phyloP scores from a whole-genome alignment of 371 early-diverging fungal genomes.

The Zancudomyces culisetae region DNA sequence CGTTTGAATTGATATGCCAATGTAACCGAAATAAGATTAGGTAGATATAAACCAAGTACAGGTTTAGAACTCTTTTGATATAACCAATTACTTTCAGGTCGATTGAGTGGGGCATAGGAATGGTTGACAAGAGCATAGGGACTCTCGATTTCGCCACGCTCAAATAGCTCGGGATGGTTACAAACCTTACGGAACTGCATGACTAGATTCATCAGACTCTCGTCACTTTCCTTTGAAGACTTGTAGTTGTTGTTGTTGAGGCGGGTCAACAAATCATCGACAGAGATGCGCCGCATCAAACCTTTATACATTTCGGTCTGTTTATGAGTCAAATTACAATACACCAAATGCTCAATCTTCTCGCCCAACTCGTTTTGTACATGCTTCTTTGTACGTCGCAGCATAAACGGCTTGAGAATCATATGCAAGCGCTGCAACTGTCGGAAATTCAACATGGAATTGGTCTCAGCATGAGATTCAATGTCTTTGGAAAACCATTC shows the following conservation, averaged over 20 bases:
- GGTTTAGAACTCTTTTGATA: too few relatives aligned
- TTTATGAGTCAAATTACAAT: slow-evolving; percentile 73
- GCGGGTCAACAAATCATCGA: slow-evolving; percentile 26
- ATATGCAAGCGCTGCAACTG: slow-evolving; percentile 96
- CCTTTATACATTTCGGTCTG: slow-evolving; percentile 59
- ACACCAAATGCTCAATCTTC: slow-evolving; percentile 94
- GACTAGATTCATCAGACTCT: slow-evolving; percentile 76
- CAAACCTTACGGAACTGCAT: slow-evolving; percentile 99
- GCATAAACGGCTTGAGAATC: slow-evolving; percentile 91
- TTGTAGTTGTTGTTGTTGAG: slow-evolving; percentile 25
- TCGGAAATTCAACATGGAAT: slow-evolving; percentile 85
- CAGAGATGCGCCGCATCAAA: slow-evolving; percentile 55
- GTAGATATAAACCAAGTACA: too few relatives aligned
- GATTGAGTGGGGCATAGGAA: neutral
- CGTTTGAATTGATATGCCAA: too few relatives aligned
- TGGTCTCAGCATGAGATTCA: slow-evolving; percentile 91
- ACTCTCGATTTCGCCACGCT: slow-evolving; percentile 63
- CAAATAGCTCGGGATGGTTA: slow-evolving; percentile 98
- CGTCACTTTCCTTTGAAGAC: neutral
- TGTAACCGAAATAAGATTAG: too few relatives aligned
- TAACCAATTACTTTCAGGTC: neutral
- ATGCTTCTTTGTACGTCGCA: slow-evolving; percentile 97
- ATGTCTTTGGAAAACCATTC: slow-evolving; percentile 95
- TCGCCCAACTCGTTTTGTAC: slow-evolving; percentile 96
- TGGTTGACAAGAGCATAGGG: slow-evolving; percentile 35